Base-by-base conservation (phyloP, 2,329 filamentous ascomycete genomes). In the Pseudocercospora pini-densiflorae region DNA sequence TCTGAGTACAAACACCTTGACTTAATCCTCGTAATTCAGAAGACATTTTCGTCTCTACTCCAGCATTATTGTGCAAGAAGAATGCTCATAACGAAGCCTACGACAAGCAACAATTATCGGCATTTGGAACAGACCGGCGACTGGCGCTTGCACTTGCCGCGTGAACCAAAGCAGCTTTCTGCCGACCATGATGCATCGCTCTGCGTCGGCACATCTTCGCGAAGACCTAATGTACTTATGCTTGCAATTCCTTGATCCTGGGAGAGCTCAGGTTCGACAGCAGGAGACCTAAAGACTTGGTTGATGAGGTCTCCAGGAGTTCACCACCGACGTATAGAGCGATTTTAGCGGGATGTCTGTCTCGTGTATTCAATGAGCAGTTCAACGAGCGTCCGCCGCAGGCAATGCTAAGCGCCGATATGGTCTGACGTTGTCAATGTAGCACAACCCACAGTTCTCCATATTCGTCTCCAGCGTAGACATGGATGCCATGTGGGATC, bases 321-420 rank as follows among this genome's bases (percentile, higher is more conserved):
- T 5, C 10, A 33, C 9, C 10, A 5, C 14, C 10, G 2, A 9
- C 36, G 12, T 12, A 1, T n/a, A 3, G 36, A 40, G 36, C 36
- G 2, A 6, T 14, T 36, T 16, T 1, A 16, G 10, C 33, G 16
- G 36, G 6, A 6, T 40, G 14, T 40, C 23, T 3, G 51, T 24
- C 29, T 23, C 21, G 29, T 54, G 51, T 16, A 36, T 58, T 58
- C 27, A 31, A 16, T 36, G 16, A 21, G 14, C 21, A 9, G 24
- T 8, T 23, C 49, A 8, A 29, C 2, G 36, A 40, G 21, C 29
- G 9, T 31, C 3, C 51, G 24, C 10, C 21, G 51, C 10, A 40
- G 57, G 57, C 21, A 59, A 24, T 59, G 31, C 57, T 59, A 59
- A 59, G 57, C 33, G 57, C 57, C 36, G 19, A 43, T 59, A 45